A percentile compares a stretch with the other conserved stretches of the same genome.
Evolutionary conservation across 169 alveolate genomes (phyloP).

Genomic region (Cyclospora cayetanensis): DNA sequence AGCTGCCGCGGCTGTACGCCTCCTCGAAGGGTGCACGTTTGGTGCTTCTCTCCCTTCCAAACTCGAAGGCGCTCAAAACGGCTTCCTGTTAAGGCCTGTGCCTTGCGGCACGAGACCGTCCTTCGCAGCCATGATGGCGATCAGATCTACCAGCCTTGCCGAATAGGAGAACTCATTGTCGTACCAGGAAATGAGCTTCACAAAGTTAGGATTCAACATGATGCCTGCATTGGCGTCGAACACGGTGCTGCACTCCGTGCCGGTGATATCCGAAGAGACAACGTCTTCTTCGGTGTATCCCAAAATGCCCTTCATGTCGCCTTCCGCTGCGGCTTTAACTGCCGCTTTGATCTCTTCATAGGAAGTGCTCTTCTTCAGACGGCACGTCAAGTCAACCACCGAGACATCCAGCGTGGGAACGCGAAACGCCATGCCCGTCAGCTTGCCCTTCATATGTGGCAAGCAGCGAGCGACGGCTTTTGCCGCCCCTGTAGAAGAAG

Average conservation of each 20-base stretch:
- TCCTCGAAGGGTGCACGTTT: no score
- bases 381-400: slow-evolving; percentile 98
- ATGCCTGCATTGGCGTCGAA: slow-evolving; percentile 98
- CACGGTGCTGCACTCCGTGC: slow-evolving; percentile 93
- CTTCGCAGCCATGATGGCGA: slow-evolving; percentile 80
- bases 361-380: slow-evolving; percentile 92
- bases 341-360: slow-evolving; percentile 93
- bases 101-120: slow-evolving; percentile 62
- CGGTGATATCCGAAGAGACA: slow-evolving; percentile 95
- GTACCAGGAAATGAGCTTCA: slow-evolving; percentile 97
- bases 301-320: slow-evolving; percentile 93
- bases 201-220: slow-evolving; percentile 95
- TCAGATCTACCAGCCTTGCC: slow-evolving; percentile 96
- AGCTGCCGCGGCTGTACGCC: no score
- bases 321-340: slow-evolving; percentile 92
- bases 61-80: slow-evolving; percentile 38
- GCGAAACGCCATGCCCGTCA: slow-evolving; percentile 99
- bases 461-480: slow-evolving; percentile 99
- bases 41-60: background rate
- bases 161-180: slow-evolving; percentile 99
- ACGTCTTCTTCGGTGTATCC: slow-evolving; percentile 97
- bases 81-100: slow-evolving; percentile 40
- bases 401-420: slow-evolving; percentile 98
- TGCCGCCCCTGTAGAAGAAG: slow-evolving; percentile 98
- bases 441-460: slow-evolving; percentile 97